A percentile compares a stretch with the other conserved stretches of the same genome.
Evolutionary conservation across 805 yeast genomes (phyloP).

Genomic region (Hanseniaspora guilliermondii): DNA sequence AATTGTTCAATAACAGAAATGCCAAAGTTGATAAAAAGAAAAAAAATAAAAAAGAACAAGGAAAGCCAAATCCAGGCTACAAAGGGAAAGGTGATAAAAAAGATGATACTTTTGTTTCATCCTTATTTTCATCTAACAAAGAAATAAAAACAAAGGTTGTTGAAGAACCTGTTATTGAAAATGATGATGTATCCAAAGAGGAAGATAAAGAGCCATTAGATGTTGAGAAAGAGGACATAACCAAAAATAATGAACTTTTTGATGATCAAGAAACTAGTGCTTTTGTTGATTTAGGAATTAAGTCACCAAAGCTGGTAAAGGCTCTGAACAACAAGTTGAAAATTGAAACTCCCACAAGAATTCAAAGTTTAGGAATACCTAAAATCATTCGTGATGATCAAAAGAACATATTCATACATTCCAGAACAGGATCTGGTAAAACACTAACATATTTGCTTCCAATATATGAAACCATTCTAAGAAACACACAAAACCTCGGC

Average conservation of each 20-base stretch:
- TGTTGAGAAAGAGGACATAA: slow-evolving; percentile 31
- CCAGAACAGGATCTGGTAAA: slow-evolving; percentile 98
- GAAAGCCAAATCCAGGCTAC: slow-evolving; percentile 30
- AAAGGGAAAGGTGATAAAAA: slow-evolving; percentile 15
- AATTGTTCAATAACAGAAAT: slow-evolving; percentile 10
- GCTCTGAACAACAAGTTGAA: slow-evolving; percentile 47
- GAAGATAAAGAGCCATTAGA: slow-evolving; percentile 81
- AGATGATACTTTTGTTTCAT: slow-evolving; percentile 59
- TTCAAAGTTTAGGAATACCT: slow-evolving; percentile 75
- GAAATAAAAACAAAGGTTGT: slow-evolving; percentile 31
- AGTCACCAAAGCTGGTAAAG: slow-evolving; percentile 33
- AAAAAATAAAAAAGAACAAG: not conserved
- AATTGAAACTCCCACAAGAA: slow-evolving; percentile 63
- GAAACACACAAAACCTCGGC: slow-evolving; percentile 30
- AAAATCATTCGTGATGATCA: slow-evolving; percentile 29
- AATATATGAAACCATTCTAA: slow-evolving; percentile 60
- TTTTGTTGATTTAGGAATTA: slow-evolving; percentile 61
- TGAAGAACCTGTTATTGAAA: slow-evolving; percentile 29
- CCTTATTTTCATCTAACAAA: slow-evolving; percentile 65
- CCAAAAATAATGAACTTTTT: slow-evolving; percentile 50
- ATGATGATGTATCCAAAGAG: slow-evolving; percentile 17
- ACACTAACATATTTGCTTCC: slow-evolving; percentile 83
- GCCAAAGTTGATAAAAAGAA: slow-evolving; percentile 11
- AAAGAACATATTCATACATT: slow-evolving; percentile 72
- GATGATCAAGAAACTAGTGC: slow-evolving; percentile 72